Evolutionary conservation across 2,329 filamentous ascomycete genomes (phyloP), one percentile per base, ranked within the genome.

Genomic region (Alternaria conjuncta): DNA sequence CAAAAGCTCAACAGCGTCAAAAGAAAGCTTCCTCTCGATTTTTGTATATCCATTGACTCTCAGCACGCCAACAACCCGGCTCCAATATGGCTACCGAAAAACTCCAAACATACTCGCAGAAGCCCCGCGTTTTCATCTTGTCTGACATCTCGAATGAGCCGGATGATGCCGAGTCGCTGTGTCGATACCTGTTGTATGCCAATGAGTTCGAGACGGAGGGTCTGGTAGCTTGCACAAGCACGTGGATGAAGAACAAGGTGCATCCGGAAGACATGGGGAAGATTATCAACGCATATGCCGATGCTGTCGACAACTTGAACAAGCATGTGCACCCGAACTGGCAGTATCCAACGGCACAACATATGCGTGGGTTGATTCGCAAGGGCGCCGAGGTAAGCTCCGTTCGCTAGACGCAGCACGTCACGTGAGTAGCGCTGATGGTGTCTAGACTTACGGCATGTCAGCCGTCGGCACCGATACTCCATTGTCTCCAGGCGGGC

Each of bases 251-350:
- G 64, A 70, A 77, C 53, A 73, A 71, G 51, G 74, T 78, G 28
- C 74, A 67, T 53, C 77, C 77, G 13, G 65, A 78, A 53, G 74
- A 78, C 36, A 79, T 80, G 71, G 71, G 77, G 57, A 77, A 74
- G 56, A 77, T 79, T 21, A 66, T 79, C 44, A 71, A 77, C 57
- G 77, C 73, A 41, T 80, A 80, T 61, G 76, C 68, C 2, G 67
- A 66, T 7, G 73, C 68, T 2, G 71, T 78, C 4, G 80, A 82
- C 12, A 87, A 84, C 61, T 76, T 88, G 4, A 85, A 87, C 64
- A 82, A 80, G 3, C 83, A 84, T 56, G 79, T 81, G 0, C 80
- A 83, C 57, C 75, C 75, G 5, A 65, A 77, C 12, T 72, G 70
- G 65, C 69, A 66, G 25, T 79, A 78, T 41, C 77, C 76, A 6